Base-by-base conservation (phyloP, 176 grass and related monocot genomes). In the Zea mays region DNA sequence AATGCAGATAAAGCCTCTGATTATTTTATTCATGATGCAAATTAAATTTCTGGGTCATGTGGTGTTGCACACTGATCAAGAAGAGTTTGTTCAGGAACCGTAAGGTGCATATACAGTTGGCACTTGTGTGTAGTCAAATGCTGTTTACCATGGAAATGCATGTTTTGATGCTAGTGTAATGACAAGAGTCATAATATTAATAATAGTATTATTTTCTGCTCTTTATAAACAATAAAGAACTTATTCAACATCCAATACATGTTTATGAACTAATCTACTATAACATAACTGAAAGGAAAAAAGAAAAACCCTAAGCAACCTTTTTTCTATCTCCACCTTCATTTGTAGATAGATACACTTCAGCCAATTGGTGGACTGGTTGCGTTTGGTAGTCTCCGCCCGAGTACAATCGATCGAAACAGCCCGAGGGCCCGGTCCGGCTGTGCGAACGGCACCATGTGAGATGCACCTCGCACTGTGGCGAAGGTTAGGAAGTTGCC, bases 391-490 rank as follows among this genome's bases (percentile, higher is more conserved):
- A 95, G 81, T 64, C 90, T 95, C 72, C 78, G 79, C 37, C 92
- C 87, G 9, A 78, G 82, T 47, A 90, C 69, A 69, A 99, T 87
- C 5, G 92, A 99, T 63, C 6, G 79, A 81, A 99, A 99, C 15
- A 99, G 75, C 20, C 81, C 5, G 5, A 99, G 89, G 62, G 96
- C 92, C 64, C 96, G 72, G 35, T 85, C 92, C 41, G 96, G 92
- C 50, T 99, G 96, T 1, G 96, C 83, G 50, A 67, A 99, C 15
- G 96, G 92, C 77, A 99, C 92, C 96, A 99, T 99, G 75, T 99
- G 96, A 81, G 96, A 83, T 4, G 96, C 96, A 5, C 96, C 92
- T 62, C 96, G 73, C 60, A 99, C 92, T 8, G 96, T 99, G 5
- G 92, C 90, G 55, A 99, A 99, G 68, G 96, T 90, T 79, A 99